Conservation (phyloP, 2,329 filamentous ascomycete genomes). For the Sordariomycetes sp. region DNA sequence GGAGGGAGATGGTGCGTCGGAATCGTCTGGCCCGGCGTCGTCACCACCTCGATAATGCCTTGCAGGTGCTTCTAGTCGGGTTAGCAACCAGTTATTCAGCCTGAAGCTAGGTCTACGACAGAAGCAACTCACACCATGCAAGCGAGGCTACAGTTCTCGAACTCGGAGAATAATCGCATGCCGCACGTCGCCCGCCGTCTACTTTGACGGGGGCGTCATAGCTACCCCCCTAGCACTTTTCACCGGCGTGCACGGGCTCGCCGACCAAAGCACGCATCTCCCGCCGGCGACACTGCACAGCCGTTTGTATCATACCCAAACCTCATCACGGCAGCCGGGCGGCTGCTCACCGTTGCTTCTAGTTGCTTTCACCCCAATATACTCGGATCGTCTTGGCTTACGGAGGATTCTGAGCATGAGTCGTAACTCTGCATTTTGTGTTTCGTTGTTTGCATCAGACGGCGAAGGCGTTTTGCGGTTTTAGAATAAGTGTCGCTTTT, state of each 20-base stretch:
- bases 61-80: background rate
- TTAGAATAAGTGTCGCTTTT: constrained; percentile 5
- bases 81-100: background rate
- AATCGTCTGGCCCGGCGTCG: constrained; percentile 42
- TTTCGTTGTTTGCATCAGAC: background rate
- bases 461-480: constrained; percentile 3
- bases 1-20: constrained; percentile 35
- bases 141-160: background rate
- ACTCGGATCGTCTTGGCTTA: background rate
- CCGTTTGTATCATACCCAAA: background rate
- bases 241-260: background rate
- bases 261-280: too few species aligned
- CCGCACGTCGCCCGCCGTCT: too few species aligned
- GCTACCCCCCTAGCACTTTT: too few species aligned
- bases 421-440: background rate
- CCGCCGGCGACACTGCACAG: background rate
- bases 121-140: too few species aligned
- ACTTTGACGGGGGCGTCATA: too few species aligned
- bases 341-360: constrained; percentile 8
- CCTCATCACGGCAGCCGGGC: too few species aligned
- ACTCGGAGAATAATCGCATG: too few species aligned
- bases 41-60: constrained; percentile 27
- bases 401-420: background rate
- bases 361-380: background rate
- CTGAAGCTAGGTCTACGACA: background rate